Evolutionary conservation across 169 alveolate species (phyloP).

Genomic region (Eimeria acervulina): DNA sequence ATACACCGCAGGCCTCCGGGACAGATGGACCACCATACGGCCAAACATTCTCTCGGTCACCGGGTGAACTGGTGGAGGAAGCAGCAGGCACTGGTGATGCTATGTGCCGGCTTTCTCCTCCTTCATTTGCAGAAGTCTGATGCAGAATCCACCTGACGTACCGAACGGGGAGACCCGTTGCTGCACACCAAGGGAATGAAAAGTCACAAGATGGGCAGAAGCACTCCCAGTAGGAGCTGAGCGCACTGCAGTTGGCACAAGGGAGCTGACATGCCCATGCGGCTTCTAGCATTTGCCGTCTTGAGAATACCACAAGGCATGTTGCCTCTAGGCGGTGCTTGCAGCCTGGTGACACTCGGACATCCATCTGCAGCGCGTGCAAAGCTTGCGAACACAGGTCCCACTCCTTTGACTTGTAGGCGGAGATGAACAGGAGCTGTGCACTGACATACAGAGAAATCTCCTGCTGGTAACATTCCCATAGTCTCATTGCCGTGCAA

Average conservation of each 20-base stretch:
- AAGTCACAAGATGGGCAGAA: conserved; percentile 65
- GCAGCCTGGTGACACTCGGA: background rate
- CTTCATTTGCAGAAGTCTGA: background rate
- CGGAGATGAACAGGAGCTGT: conserved; percentile 48
- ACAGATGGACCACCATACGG: conserved; percentile 54
- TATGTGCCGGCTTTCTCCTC: background rate
- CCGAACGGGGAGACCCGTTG: conserved; percentile 71
- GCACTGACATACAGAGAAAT: conserved; percentile 39
- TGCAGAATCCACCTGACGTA: conserved; percentile 17
- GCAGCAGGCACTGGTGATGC: background rate
- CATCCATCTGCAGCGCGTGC: conserved; percentile 43
- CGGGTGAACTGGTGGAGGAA: background rate
- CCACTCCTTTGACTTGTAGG: conserved; percentile 65
- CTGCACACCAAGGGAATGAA: conserved; percentile 68
- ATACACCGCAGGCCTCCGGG: conserved; percentile 32
- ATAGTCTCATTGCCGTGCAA: conserved; percentile 67
- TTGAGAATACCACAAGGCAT: background rate
- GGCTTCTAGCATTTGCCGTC: background rate
- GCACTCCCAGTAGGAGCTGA: conserved; percentile 74
- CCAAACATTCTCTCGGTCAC: conserved; percentile 4
- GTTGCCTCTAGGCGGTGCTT: conserved; percentile 22
- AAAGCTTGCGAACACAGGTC: conserved; percentile 64
- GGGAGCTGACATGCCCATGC: conserved; percentile 26
- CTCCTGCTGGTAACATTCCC: conserved; percentile 56
- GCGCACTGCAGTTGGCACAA: conserved; percentile 50